These are phyloP conservation scores for Fusarium acutatum DNA, from an alignment of 2,329 filamentous ascomycete genomes.

Conservation along the genomic window DNA sequence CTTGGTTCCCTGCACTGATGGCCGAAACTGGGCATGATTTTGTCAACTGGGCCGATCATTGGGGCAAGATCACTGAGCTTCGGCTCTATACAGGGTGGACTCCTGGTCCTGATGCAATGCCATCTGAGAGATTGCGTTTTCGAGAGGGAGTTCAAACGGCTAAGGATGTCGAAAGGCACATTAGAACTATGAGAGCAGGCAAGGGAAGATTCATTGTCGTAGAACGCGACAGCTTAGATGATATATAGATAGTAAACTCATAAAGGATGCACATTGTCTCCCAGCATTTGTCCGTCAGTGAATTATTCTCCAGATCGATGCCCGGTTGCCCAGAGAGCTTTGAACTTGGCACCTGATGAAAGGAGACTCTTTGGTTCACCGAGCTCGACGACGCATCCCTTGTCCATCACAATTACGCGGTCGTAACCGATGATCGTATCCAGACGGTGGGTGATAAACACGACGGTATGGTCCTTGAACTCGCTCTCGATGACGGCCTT, in stretches of 20 bases:
- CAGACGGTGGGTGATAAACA: constrained; percentile 52
- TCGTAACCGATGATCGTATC: constrained; percentile 53
- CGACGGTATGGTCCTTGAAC: constrained; percentile 60
- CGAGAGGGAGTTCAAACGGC: constrained; percentile 51
- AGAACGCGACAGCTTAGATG: constrained; percentile 50
- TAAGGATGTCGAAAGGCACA: constrained; percentile 56
- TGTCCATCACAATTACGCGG: constrained; percentile 41
- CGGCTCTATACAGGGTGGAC: constrained; percentile 57
- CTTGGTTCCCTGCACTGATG: constrained; percentile 63
- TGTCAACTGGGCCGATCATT: constrained; percentile 63
- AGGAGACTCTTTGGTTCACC: constrained; percentile 39
- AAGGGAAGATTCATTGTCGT: constrained; percentile 60
- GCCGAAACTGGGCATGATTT: constrained; percentile 53
- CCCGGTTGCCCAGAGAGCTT: constrained; percentile 43
- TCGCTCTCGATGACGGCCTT: constrained; percentile 45
- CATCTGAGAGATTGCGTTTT: constrained; percentile 46
- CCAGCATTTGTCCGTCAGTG: not conserved
- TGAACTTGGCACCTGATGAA: constrained; percentile 30
- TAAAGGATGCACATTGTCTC: not conserved
- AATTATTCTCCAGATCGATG: not conserved
- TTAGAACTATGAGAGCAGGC: constrained; percentile 56
- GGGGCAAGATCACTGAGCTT: constrained; percentile 61
- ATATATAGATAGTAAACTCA: constrained; percentile 12
- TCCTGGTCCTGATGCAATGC: constrained; percentile 45
- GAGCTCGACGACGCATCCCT: constrained; percentile 37